Base-by-base conservation (phyloP, 1,139 yeast genomes). In the Lodderomyces elongisporus region DNA sequence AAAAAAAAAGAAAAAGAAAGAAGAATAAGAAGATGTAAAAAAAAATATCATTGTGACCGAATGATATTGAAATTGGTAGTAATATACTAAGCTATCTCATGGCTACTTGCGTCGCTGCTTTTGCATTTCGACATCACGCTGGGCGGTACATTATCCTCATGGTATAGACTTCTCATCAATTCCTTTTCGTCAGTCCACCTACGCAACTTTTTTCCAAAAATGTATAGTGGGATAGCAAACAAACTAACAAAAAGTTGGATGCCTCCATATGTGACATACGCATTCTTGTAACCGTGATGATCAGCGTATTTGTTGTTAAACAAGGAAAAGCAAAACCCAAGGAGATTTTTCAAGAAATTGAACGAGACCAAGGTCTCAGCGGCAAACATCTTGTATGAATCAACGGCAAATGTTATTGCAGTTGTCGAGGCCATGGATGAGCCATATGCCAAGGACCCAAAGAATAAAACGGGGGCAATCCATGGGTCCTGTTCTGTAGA, bases 371-470 rank as follows among this genome's bases (percentile, higher is more conserved):
- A 60, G 1, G 77, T 65, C 48, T 77, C 84, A 6, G 77, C 68
- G 0, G 84, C 80, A 58, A 68, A 75, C 61, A 69, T 60, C 41
- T 69, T 70, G 52, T 77, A 76, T 5, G 74, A 66, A 48, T 77
- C 84, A 15, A 77, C 79, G 2, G 77, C 65, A 47, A 67, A 77
- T 1, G 83, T 75, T 37, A 77, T 77, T 9, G 79, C 76, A 1
- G 80, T 72, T 4, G 82, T 75, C 27, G 79, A 72, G 0, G 80
- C 79, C 49, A 77, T 57, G 2, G 79, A 69, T 38, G 78, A 67
- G 9, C 84, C 84, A 54, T 76, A 77, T 14, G 78, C 70, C 25
- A 77, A 54, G 28, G 74, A 55, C 1, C 78, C 81, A 44, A 77
- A 66, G 46, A 77, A 74, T 0, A 77, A 50, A 1, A 77, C 62